These are phyloP conservation scores for Hyaloscypha bicolor DNA, from an alignment of 495 filamentous ascomycete species.

Conservation along the genomic window DNA sequence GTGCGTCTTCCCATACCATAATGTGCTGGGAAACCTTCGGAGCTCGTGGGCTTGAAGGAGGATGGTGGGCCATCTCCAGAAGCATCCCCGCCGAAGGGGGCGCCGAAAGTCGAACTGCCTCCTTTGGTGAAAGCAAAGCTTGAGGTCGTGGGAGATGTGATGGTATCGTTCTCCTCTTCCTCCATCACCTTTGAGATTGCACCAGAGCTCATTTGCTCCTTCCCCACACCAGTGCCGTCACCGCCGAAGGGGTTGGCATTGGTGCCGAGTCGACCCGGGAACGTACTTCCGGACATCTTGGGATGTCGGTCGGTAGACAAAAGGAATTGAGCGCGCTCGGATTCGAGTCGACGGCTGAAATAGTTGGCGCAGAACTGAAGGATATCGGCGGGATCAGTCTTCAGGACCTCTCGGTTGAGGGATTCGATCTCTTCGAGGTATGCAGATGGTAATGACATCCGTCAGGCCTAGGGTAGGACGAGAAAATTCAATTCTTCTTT, in stretches of 20 bases:
- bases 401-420: constrained; percentile 57
- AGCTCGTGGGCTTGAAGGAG: constrained; percentile 39
- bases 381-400: constrained; percentile 56
- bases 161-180: constrained; percentile 59
- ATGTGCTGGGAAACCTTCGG: constrained; percentile 81
- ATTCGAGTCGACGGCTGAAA: constrained; percentile 62
- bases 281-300: constrained; percentile 52
- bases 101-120: constrained; percentile 39
- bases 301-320: constrained; percentile 30
- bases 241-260: constrained; percentile 56
- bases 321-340: constrained; percentile 57
- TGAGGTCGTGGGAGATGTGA: constrained; percentile 58
- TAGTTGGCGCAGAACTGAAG: constrained; percentile 70
- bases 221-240: constrained; percentile 24
- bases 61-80: constrained; percentile 35
- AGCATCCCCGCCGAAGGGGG: constrained; percentile 51
- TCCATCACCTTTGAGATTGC: constrained; percentile 56
- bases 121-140: constrained; percentile 41
- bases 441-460: constrained; percentile 54
- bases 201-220: constrained; percentile 36
- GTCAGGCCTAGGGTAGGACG: constrained; percentile 8
- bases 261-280: constrained; percentile 56
- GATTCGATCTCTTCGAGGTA: constrained; percentile 62
- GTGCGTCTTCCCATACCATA: constrained; percentile 93
- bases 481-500: not conserved